Evolutionary conservation across 1,139 yeast genomes (phyloP).

Genomic region (Nadsonia starkeyi-henricii): DNA sequence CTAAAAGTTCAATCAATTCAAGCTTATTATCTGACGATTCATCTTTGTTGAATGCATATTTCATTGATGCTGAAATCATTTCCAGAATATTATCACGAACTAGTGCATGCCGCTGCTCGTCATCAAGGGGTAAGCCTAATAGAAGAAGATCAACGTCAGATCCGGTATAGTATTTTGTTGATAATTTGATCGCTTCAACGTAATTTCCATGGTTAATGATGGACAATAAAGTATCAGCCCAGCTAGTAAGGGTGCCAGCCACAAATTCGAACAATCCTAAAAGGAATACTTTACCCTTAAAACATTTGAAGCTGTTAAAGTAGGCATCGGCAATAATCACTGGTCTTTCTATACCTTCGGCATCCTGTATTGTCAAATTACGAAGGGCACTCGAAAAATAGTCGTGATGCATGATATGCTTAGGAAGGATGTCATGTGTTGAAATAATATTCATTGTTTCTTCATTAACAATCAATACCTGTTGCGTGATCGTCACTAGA

Average conservation of each 20-base stretch:
- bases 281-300: slow-evolving; percentile 34
- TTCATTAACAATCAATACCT: slow-evolving; percentile 31
- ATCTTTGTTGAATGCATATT: neutral
- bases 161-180: slow-evolving; percentile 40
- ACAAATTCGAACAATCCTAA: slow-evolving; percentile 36
- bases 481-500: slow-evolving; percentile 36
- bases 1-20: slow-evolving; percentile 19
- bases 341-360: slow-evolving; percentile 12
- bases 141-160: slow-evolving; percentile 31
- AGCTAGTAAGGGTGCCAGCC: slow-evolving; percentile 47
- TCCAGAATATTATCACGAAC: slow-evolving; percentile 44
- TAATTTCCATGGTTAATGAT: slow-evolving; percentile 38
- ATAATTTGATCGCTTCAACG: slow-evolving; percentile 40
- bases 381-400: slow-evolving; percentile 20
- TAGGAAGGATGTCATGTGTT: slow-evolving; percentile 31
- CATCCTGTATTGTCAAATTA: slow-evolving; percentile 13
- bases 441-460: slow-evolving; percentile 26
- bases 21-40: neutral
- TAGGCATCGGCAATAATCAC: slow-evolving; percentile 23
- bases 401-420: slow-evolving; percentile 31
- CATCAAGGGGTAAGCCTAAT: slow-evolving; percentile 41
- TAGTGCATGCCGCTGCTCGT: slow-evolving; percentile 31
- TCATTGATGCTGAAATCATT: slow-evolving; percentile 25
- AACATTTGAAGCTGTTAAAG: slow-evolving; percentile 26
- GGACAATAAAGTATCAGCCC: slow-evolving; percentile 55